A percentile compares a stretch with the other conserved stretches of the same genome.
Conservation (phyloP, 345 rosid species). For the Boechera stricta region DNA sequence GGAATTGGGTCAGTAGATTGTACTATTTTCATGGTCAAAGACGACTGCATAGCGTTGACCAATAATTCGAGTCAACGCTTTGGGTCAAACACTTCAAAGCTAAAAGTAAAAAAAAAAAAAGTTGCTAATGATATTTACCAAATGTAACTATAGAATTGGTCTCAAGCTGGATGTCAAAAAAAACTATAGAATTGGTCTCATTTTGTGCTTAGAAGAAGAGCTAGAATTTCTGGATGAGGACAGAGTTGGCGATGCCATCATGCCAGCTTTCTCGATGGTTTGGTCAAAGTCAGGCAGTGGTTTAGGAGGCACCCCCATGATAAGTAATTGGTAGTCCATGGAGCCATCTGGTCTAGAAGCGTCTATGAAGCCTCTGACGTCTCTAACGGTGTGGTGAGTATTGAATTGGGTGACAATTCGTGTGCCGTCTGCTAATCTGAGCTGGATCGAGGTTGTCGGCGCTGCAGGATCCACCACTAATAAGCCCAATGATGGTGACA, state of each 20-base stretch:
- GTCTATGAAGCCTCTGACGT: slow-evolving; percentile 62
- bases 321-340: slow-evolving; percentile 65
- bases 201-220: background rate
- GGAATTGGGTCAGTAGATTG: no score
- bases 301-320: slow-evolving; percentile 83
- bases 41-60: no score
- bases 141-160: no score
- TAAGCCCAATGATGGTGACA: slow-evolving; percentile 50
- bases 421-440: slow-evolving; percentile 61
- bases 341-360: slow-evolving; percentile 62
- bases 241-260: slow-evolving; percentile 58
- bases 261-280: slow-evolving; percentile 73
- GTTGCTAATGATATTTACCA: no score
- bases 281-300: slow-evolving; percentile 62
- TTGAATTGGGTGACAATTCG: background rate
- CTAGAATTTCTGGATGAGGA: slow-evolving; percentile 75
- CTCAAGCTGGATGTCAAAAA: no score
- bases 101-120: no score
- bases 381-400: slow-evolving; percentile 64
- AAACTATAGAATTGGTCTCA: no score
- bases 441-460: slow-evolving; percentile 57
- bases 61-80: no score
- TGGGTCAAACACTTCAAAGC: no score
- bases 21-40: no score
- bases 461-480: slow-evolving; percentile 53